Percentiles rank a stretch among this genome's conserved stretches.
phyloP scores from a whole-genome alignment of 257 asterid species.

The Plantago elongata region DNA sequence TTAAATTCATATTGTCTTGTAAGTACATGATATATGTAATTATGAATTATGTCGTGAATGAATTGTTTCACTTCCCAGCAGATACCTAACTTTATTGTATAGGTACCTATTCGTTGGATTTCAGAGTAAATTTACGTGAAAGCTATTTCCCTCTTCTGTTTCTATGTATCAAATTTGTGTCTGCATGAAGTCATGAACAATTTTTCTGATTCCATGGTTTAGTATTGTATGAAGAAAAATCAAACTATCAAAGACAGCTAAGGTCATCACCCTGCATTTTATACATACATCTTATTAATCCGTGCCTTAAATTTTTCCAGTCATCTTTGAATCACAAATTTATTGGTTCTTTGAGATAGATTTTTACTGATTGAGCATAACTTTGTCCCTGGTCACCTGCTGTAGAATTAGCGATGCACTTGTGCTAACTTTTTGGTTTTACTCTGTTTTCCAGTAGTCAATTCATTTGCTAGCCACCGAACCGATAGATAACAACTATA shows the following conservation, averaged over 20 bases:
- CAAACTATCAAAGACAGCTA: not conserved
- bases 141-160: not conserved
- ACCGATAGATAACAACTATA: too few species aligned
- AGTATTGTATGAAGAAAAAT: not conserved
- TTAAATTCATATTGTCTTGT: constrained; percentile 95
- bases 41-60: not conserved
- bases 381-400: not conserved
- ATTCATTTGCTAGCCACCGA: too few species aligned
- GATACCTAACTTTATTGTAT: not conserved
- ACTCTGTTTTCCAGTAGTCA: too few species aligned
- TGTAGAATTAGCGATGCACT: too few species aligned
- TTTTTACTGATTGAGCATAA: not conserved
- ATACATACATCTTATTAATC: not conserved
- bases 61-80: not conserved
- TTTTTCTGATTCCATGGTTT: not conserved
- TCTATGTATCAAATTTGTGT: not conserved
- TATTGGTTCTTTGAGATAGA: not conserved
- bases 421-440: too few species aligned
- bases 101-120: not conserved
- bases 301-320: not conserved
- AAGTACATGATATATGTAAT: constrained; percentile 28
- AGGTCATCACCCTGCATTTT: not conserved
- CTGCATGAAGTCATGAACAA: not conserved
- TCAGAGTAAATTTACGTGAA: too few species aligned
- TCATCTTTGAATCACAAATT: not conserved